These are phyloP conservation scores for Colletotrichum caudatum DNA, from an alignment of 2,329 filamentous ascomycete genomes.

Conservation along the genomic window DNA sequence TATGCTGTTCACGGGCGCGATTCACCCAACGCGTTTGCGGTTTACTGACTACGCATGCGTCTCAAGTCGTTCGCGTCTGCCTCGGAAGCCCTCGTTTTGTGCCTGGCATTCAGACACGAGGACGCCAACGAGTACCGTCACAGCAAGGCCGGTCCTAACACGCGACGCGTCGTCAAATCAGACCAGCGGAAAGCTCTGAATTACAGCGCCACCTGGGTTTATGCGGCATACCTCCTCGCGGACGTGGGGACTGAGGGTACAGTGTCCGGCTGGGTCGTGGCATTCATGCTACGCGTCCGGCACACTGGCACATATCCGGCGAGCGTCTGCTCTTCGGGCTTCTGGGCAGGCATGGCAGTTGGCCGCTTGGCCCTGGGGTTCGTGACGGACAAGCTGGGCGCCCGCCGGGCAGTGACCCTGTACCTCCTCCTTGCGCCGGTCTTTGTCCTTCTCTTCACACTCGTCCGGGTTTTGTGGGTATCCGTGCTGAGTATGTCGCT, in stretches of 20 bases:
- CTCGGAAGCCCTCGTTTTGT: conserved; percentile 65
- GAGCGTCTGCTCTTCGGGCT: conserved; percentile 56
- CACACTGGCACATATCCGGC: conserved; percentile 52
- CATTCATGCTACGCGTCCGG: conserved; percentile 58
- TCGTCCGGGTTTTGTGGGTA: conserved; percentile 18
- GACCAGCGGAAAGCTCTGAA: conserved; percentile 46
- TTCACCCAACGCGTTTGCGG: accelerated
- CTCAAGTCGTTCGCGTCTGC: conserved; percentile 56
- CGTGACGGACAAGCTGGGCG: conserved; percentile 49
- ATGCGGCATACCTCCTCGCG: conserved; percentile 56
- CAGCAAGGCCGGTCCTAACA: conserved; percentile 51
- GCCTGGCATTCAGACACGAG: conserved; percentile 72
- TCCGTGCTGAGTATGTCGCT: conserved; percentile 30
- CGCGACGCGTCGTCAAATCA: neutral
- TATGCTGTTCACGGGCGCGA: conserved; percentile 48
- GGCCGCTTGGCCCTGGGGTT: conserved; percentile 52
- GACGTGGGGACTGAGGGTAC: conserved; percentile 59
- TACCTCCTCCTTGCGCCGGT: conserved; percentile 19
- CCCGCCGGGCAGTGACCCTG: conserved; percentile 35
- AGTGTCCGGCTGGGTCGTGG: conserved; percentile 60
- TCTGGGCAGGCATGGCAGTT: conserved; percentile 58
- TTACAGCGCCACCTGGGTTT: conserved; percentile 54
- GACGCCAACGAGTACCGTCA: conserved; percentile 68
- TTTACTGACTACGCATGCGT: neutral
- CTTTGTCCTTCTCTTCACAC: conserved; percentile 16